These are phyloP conservation scores for Podaxis mareebaensis DNA, from an alignment of 768 basidiomycete genomes.

Conservation along the genomic window DNA sequence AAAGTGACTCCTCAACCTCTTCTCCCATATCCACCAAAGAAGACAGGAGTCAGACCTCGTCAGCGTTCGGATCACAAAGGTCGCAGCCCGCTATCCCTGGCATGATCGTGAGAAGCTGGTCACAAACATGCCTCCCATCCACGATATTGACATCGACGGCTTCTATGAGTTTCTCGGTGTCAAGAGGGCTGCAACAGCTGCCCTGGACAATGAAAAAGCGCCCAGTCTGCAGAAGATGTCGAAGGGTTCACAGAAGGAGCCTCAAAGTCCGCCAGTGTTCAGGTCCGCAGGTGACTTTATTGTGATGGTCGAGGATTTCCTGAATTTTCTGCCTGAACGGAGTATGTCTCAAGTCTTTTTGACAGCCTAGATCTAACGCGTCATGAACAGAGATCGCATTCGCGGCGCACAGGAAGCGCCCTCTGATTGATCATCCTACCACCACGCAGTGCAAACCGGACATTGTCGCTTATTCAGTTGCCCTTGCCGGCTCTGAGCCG, in stretches of 20 bases:
- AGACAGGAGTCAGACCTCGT: too few species aligned
- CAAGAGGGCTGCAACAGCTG: not conserved
- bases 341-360: not conserved
- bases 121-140: not conserved
- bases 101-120: not conserved
- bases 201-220: not conserved
- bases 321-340: not conserved
- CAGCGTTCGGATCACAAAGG: too few species aligned
- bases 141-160: too few species aligned
- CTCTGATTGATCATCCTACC: not conserved
- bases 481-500: not conserved
- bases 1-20: too few species aligned
- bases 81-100: too few species aligned
- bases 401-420: not conserved
- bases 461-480: not conserved
- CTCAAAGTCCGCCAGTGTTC: not conserved
- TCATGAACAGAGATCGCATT: not conserved
- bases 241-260: not conserved
- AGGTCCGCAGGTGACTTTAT: not conserved
- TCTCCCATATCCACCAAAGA: too few species aligned
- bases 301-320: not conserved
- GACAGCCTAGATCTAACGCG: not conserved
- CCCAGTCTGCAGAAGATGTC: not conserved
- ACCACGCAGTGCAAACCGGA: not conserved
- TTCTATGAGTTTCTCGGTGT: not conserved